A percentile compares a stretch with the other conserved stretches of the same genome.
These are phyloP conservation scores for Talaromyces sp. DNA, from an alignment of 2,329 filamentous ascomycete genomes.

Conservation along the genomic window DNA sequence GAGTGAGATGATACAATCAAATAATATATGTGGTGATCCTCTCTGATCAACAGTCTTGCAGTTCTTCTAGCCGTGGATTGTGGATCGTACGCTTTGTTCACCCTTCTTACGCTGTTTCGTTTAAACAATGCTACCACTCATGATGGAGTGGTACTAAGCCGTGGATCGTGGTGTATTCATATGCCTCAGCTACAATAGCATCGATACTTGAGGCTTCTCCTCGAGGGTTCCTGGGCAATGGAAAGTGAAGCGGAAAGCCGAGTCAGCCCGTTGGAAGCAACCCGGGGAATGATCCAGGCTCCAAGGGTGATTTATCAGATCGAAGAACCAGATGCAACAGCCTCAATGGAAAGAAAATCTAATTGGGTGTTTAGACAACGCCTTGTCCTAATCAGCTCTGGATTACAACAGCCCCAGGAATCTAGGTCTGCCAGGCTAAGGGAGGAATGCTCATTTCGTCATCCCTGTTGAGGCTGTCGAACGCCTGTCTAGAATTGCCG, in stretches of 20 bases:
- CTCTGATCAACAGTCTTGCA: conserved; percentile 4
- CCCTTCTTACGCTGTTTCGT: not conserved
- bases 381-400: not conserved
- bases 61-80: not conserved
- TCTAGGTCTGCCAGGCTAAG: not conserved
- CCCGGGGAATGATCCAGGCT: not conserved
- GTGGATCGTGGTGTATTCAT: not conserved
- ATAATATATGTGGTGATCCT: conserved; percentile 3
- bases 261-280: conserved; percentile 4
- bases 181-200: not conserved
- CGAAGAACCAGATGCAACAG: not conserved
- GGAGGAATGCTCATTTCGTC: conserved; percentile 5
- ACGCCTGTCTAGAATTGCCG: not conserved
- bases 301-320: not conserved
- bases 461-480: not conserved
- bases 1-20: not conserved
- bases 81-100: conserved; percentile 6
- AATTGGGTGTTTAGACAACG: not conserved
- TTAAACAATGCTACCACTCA: not conserved
- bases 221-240: not conserved
- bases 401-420: not conserved
- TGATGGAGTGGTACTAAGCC: not conserved
- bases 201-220: not conserved
- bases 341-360: not conserved
- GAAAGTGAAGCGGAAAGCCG: conserved; percentile 6